phyloP scores from a whole-genome alignment of 192 early-diverging fungal genomes.

The Mortierella hygrophila region DNA sequence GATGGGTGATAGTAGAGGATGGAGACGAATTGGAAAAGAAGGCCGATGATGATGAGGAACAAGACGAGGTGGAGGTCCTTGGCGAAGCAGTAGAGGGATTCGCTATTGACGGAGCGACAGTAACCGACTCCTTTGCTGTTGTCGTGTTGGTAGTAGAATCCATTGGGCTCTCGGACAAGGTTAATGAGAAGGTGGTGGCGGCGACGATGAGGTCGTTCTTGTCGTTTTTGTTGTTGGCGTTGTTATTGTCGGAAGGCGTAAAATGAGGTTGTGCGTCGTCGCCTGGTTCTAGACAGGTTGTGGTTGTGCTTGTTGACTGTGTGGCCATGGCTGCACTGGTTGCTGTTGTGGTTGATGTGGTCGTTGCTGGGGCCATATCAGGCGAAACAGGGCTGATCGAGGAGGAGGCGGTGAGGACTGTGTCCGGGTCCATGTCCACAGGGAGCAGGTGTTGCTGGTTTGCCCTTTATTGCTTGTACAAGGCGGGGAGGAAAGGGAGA shows the following conservation, averaged over 20 bases:
- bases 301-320: slow-evolving; percentile 23
- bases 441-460: background rate
- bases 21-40: background rate
- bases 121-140: background rate
- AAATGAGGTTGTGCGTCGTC: slow-evolving; percentile 21
- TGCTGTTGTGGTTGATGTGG: slow-evolving; percentile 17
- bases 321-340: slow-evolving; percentile 36
- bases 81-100: background rate
- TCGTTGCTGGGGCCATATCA: background rate
- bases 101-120: background rate
- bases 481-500: background rate
- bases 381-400: background rate
- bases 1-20: background rate
- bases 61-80: background rate
- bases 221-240: background rate
- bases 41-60: background rate
- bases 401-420: slow-evolving; percentile 17
- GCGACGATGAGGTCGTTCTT: background rate
- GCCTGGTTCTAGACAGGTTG: slow-evolving; percentile 25
- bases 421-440: slow-evolving; percentile 41
- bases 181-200: background rate
- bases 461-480: background rate
- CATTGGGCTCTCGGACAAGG: background rate
- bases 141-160: background rate
- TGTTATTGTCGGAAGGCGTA: background rate